Evolutionary conservation across 371 early-diverging fungal species (phyloP), one percentile per base, ranked within the genome.

Genomic region (Mortierella sp.): DNA sequence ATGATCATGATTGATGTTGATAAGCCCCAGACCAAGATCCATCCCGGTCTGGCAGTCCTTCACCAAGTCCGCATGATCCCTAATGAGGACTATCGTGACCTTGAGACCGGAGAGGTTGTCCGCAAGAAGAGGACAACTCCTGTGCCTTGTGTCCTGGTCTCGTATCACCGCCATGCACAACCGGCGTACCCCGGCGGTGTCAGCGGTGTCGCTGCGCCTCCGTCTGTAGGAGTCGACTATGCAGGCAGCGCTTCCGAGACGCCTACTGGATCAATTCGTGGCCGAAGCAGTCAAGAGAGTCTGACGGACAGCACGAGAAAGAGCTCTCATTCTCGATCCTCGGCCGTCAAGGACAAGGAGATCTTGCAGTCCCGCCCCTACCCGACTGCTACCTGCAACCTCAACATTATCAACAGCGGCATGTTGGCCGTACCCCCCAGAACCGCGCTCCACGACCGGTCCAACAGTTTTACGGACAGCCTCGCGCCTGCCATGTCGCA

Each of bases 1-100:
- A 70, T 86, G 73, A 86, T 86, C 77, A 69, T 86, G 79, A 79
- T 86, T 31, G 86, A 86, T 54, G 70, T 86, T 4, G 86, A 86
- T 50, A 78, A 76, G 37, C 74, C 79, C 10, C 82, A 86, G 61
- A 75, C 77, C 70, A 81, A 70, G 59, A 57, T 82, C 73, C 79
- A 86, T 51, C 86, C 86, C 0, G 86, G 86, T 0, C 55, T 81
- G 24, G 79, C 75, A 0, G 71, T 86, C 24, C 75, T 86, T 11
- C 72, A 86, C 43, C 82, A 86, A 54, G 59, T 86, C 40, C 82
- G 82, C 19, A 71, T 44, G 21, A 81, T 86, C 43, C 71, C 73
- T 11, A 70, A 44, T 53, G 73, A 67, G 21, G 69, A 31, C 6
- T 59, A 55, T n/a, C 19, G 26, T 14, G 44, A 43, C 31, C 46